A percentile compares a stretch with the other conserved stretches of the same genome.
phyloP scores from a whole-genome alignment of 495 filamentous ascomycete genomes.

The Tuber borchii region DNA sequence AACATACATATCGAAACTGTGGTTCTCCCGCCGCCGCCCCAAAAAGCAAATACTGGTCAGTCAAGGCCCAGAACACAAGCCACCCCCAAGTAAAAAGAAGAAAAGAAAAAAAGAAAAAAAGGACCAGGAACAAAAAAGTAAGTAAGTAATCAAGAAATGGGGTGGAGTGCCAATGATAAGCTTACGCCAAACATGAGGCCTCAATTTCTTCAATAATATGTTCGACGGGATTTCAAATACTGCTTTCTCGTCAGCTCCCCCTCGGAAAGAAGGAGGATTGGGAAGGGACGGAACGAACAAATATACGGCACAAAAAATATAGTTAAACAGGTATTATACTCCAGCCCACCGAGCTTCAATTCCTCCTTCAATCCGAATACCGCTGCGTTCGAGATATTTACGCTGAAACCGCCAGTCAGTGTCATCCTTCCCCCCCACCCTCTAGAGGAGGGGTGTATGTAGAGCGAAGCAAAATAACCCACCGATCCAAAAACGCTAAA shows the following conservation, averaged over 20 bases:
- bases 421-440: background rate
- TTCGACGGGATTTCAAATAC: conserved; percentile 70
- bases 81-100: background rate
- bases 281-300: conserved; percentile 52
- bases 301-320: conserved; percentile 95
- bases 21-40: background rate
- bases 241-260: conserved; percentile 11
- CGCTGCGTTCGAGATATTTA: conserved; percentile 50
- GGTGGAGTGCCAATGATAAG: background rate
- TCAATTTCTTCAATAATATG: conserved; percentile 71
- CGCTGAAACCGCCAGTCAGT: conserved; percentile 23
- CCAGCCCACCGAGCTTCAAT: conserved; percentile 53
- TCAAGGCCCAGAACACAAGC: background rate
- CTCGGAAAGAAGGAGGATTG: background rate
- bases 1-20: conserved; percentile 62
- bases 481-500: conserved; percentile 80
- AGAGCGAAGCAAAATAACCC: conserved; percentile 26
- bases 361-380: conserved; percentile 60
- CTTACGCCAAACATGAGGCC: conserved; percentile 69
- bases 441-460: background rate
- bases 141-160: background rate
- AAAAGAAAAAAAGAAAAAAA: background rate
- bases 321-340: conserved; percentile 71
- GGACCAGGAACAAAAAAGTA: background rate
- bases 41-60: background rate